Base-by-base conservation (phyloP, 139 green algal species). In the Asterochloris erici region DNA sequence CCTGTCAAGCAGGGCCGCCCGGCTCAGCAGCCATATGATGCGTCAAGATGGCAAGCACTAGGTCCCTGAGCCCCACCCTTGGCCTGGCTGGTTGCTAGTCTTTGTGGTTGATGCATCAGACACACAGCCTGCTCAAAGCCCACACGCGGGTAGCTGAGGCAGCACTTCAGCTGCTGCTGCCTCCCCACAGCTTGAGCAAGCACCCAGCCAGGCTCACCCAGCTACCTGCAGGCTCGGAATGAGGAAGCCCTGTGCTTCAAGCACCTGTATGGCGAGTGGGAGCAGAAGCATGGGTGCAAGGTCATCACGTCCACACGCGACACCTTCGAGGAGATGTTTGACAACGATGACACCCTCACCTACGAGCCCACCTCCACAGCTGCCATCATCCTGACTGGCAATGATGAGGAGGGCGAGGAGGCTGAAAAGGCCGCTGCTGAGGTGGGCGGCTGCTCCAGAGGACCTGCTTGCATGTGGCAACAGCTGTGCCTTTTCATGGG, bases 351-450 rank as follows among this genome's bases (percentile, higher is more conserved):
- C 66, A 92, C 84, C 11, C 87, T 97, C 0, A 84, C 74, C 73
- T 97, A 97, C 81, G 93, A 97, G 78, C 94, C 94, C 0, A 86
- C 82, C 19, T 81, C 82, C n/a, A 97, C 94, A 0, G 92, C 88
- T 0, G 94, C 92, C 68, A 80, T 97, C 84, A 90, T 97, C 73
- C 79, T 97, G n/a, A 90, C 82, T 12, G 92, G 92, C 15, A 87
- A 82, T 0, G 92, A 95, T 82, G 84, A 89, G 74, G 93, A 95
- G 86, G 89, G 82, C 12, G 91, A 94, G 82, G 92, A 94, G 85
- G 90, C 84, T 16, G 92, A 95, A 79, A 86, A 85, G 54, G 90
- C 83, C 21, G 92, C 91, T 6, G 78, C 86, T 21, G 86, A 88
- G 80, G 86, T 87, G 73, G 66, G 61, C 15, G 19, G 14, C 24